phyloP scores from a whole-genome alignment of 2,329 filamentous ascomycete species.

The Bipolaris oryzae region DNA sequence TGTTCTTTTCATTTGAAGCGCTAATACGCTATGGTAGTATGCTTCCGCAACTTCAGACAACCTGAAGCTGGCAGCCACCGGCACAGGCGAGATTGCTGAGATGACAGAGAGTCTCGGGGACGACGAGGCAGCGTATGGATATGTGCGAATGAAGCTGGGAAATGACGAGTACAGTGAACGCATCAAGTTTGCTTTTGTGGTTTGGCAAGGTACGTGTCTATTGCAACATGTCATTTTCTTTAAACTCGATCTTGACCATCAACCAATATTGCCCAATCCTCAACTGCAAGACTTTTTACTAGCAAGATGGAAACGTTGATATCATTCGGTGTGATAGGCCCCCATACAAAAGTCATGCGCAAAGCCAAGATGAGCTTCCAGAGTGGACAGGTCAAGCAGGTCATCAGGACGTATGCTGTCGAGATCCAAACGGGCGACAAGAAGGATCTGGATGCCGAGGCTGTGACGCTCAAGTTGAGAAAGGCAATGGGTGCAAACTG shows the following conservation, averaged over 20 bases:
- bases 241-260: background rate
- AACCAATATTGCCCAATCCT: background rate
- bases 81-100: conserved; percentile 65
- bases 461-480: conserved; percentile 66
- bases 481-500: conserved; percentile 74
- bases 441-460: conserved; percentile 65
- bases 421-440: conserved; percentile 67
- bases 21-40: conserved; percentile 16
- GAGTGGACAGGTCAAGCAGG: conserved; percentile 68
- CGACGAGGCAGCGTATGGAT: conserved; percentile 68
- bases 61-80: conserved; percentile 63
- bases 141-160: conserved; percentile 64
- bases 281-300: background rate
- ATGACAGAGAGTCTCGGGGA: conserved; percentile 63
- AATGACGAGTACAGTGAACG: conserved; percentile 73
- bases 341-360: conserved; percentile 68
- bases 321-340: conserved; percentile 24
- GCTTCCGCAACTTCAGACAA: conserved; percentile 59
- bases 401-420: conserved; percentile 68
- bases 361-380: conserved; percentile 72
- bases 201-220: conserved; percentile 67
- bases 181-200: conserved; percentile 70
- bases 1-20: background rate
- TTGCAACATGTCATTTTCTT: background rate
- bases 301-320: background rate